These are phyloP conservation scores for Lactarius pseudohatsudake DNA, from an alignment of 768 basidiomycete genomes.

Conservation along the genomic window DNA sequence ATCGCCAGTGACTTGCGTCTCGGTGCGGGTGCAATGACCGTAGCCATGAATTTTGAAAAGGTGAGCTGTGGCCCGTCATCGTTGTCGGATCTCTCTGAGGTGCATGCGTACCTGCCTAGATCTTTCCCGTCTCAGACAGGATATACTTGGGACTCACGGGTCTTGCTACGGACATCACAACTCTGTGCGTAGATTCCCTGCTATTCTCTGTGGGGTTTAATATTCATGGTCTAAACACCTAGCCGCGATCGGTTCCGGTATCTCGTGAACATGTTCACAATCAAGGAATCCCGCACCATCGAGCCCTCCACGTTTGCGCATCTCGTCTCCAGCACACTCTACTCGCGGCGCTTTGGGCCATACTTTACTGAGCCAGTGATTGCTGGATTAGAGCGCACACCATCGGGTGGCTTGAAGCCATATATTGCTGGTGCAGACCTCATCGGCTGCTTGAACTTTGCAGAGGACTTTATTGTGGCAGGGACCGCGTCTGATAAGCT, in stretches of 20 bases:
- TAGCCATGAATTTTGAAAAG: constrained; percentile 94
- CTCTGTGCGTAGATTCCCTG: constrained; percentile 57
- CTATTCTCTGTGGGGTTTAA: too few relatives aligned
- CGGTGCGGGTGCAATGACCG: constrained; percentile 82
- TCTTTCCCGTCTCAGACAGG: constrained; percentile 92
- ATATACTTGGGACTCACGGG: constrained; percentile 91
- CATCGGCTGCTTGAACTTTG: constrained; percentile 90
- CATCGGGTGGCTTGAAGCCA: constrained; percentile 72
- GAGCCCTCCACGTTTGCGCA: constrained; percentile 95
- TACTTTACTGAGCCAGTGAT: constrained; percentile 97
- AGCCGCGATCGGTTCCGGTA: constrained; percentile 91
- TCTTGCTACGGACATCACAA: constrained; percentile 89
- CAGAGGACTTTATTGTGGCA: constrained; percentile 95
- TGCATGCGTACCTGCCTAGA: constrained; percentile 47
- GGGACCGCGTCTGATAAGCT: constrained; percentile 92
- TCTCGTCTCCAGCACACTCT: constrained; percentile 92
- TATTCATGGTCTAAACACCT: background rate
- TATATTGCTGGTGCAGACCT: constrained; percentile 96
- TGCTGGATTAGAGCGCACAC: constrained; percentile 79
- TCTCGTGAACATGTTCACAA: constrained; percentile 98
- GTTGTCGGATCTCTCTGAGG: background rate
- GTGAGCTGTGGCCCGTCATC: constrained; percentile 42
- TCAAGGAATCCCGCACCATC: constrained; percentile 98
- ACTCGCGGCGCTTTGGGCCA: constrained; percentile 93
- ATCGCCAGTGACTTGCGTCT: constrained; percentile 94